phyloP scores from a whole-genome alignment of 2,329 filamentous ascomycete genomes.

The Mycocentrospora acerina region DNA sequence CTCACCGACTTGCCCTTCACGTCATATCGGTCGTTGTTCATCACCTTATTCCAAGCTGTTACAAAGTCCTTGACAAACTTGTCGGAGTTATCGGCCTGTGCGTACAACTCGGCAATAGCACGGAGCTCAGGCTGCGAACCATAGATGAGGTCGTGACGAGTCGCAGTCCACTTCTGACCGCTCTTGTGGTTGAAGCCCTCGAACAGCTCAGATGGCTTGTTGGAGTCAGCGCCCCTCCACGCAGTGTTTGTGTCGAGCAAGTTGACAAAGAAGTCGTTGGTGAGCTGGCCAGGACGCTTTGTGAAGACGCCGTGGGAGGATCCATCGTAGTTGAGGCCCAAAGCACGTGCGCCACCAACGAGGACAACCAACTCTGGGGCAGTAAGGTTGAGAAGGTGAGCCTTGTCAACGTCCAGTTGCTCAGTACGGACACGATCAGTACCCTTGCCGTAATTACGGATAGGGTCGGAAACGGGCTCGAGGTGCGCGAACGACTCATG shows the following conservation, averaged over 20 bases:
- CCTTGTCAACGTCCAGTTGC: conserved; percentile 70
- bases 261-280: conserved; percentile 82
- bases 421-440: conserved; percentile 64
- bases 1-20: conserved; percentile 37
- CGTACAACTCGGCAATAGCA: conserved; percentile 71
- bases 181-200: conserved; percentile 66
- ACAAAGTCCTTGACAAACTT: conserved; percentile 74
- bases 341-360: conserved; percentile 69
- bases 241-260: conserved; percentile 66
- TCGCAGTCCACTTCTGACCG: conserved; percentile 68
- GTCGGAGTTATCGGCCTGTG: conserved; percentile 57
- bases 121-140: conserved; percentile 75
- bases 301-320: conserved; percentile 70
- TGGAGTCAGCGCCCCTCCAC: conserved; percentile 61
- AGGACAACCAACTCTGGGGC: conserved; percentile 71
- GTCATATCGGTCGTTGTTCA: conserved; percentile 72
- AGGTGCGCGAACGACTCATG: conserved; percentile 63
- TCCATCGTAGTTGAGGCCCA: conserved; percentile 71
- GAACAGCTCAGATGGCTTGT: conserved; percentile 54
- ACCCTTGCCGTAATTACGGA: conserved; percentile 75
- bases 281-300: conserved; percentile 65
- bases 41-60: conserved; percentile 71
- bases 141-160: conserved; percentile 69
- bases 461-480: conserved; percentile 70
- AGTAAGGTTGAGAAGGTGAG: conserved; percentile 68